Percentiles rank a stretch among this genome's conserved stretches.
Evolutionary conservation across 352 stramenopile species (phyloP).

Genomic region (Phytophthora colocasiae): DNA sequence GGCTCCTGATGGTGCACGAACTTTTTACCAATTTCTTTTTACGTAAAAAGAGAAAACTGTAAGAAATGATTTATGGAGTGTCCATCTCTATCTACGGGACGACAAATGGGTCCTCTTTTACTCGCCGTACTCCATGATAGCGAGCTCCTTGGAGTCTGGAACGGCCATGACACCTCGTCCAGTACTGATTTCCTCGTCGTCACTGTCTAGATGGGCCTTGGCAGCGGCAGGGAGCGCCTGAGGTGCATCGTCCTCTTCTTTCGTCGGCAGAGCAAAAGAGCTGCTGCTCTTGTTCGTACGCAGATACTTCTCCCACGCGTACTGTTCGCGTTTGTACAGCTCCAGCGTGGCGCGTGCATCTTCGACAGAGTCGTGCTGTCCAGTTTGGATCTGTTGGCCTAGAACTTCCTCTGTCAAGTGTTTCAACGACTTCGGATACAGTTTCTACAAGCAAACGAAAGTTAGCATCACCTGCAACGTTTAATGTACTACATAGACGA

Average conservation of each 20-base stretch:
- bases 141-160: conserved; percentile 69
- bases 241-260: conserved; percentile 23
- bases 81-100: conserved; percentile 3
- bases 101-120: conserved; percentile 25
- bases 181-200: conserved; percentile 30
- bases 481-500: not conserved
- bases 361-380: conserved; percentile 90
- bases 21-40: no score
- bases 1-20: no score
- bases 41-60: no score
- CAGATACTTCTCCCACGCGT: conserved; percentile 87
- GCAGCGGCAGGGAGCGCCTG: conserved; percentile 33
- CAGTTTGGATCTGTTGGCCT: conserved; percentile 71
- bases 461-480: conserved; percentile 3
- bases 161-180: conserved; percentile 39
- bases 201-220: conserved; percentile 48
- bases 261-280: conserved; percentile 49
- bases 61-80: not conserved
- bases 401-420: conserved; percentile 77
- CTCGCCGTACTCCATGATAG: conserved; percentile 82
- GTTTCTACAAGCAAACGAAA: conserved; percentile 59
- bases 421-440: conserved; percentile 86
- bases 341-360: conserved; percentile 79
- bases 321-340: conserved; percentile 88
- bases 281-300: conserved; percentile 64